Evolutionary conservation across 768 basidiomycete species (phyloP).

Genomic region (Rhodosporidiobolus sp.): DNA sequence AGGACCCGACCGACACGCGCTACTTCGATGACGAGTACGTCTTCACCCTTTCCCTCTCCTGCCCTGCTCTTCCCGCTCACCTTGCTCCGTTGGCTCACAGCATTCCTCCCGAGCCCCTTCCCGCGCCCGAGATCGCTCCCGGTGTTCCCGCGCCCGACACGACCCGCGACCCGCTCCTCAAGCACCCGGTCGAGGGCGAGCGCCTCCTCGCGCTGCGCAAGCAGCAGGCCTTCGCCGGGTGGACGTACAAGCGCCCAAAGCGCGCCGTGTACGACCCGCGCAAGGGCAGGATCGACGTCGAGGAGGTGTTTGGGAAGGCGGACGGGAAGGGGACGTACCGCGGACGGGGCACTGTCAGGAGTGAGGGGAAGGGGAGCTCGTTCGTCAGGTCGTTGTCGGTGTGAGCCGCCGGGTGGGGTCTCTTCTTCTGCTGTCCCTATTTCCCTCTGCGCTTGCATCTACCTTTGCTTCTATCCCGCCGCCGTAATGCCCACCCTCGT

Average conservation of each 20-base stretch:
- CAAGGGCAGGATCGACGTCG: conserved; percentile 1
- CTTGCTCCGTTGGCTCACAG: neutral
- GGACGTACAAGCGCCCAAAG: conserved; percentile 39
- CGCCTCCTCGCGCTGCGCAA: conserved; percentile 87
- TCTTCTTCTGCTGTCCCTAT: too few species aligned
- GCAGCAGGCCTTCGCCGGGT: conserved; percentile 69
- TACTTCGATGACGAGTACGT: conserved; percentile 96
- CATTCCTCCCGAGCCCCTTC: conserved; percentile 57
- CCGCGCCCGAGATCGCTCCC: conserved; percentile 69
- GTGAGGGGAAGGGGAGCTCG: too few species aligned
- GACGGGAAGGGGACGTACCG: neutral
- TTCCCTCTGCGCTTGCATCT: too few species aligned
- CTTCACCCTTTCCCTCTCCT: conserved; percentile 57
- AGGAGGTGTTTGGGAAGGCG: conserved; percentile 12
- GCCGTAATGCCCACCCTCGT: too few species aligned
- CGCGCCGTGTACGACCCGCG: conserved; percentile 32
- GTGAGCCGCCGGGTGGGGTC: too few species aligned
- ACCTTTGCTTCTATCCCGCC: too few species aligned
- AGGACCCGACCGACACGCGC: conserved; percentile 72
- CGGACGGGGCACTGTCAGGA: neutral
- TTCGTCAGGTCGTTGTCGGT: too few species aligned
- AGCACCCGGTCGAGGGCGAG: conserved; percentile 77
- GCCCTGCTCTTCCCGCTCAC: neutral
- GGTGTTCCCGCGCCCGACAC: conserved; percentile 71
- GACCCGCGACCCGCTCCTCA: conserved; percentile 83